Base-by-base conservation (phyloP, 2,329 filamentous ascomycete genomes). In the Diplodia scrobiculata region DNA sequence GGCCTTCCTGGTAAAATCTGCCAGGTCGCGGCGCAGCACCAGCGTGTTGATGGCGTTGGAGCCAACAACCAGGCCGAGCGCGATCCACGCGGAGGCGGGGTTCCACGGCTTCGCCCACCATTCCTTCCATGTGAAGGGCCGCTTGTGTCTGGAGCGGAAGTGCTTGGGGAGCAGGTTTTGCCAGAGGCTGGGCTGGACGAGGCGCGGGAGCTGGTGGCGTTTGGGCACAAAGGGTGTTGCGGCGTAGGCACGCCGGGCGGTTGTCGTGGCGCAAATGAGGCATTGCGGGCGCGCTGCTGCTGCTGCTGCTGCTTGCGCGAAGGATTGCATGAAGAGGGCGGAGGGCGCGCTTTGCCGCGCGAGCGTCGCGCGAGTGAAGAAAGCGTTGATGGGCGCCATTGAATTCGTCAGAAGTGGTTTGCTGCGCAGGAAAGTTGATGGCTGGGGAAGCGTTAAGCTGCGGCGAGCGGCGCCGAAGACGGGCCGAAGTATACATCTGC, bases 21-120 rank as follows among this genome's bases (percentile, higher is more conserved):
- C 83, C 73, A 88, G 90, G 60, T 93, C 89, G 71, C 90, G 91
- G 72, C 89, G 89, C 72, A 98, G 77, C 41, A 88, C 84, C 73
- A 99, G 89, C 84, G 95, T 91, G 73, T 97, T 91, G 72, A 99
- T 97, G 14, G 94, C 91, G 83, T 97, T 96, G 68, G 92, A 97
- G 3, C 96, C 96, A 69, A 98, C 94, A 69, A 98, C 84, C 48
- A 92, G 82, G 5, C 90, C 82, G 2, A 87, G 76, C 67, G 86
- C 73, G 67, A 94, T 87, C 78, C 90, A 93, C 67, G 85, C 71
- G 17, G 92, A 84, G 1, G 84, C 84, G 27, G 92, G 84, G 21
- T 82, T 81, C 77, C 79, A 80, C n/a, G 75, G 76, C 69, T 76
- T 73, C 3, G 73, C 21, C 47, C 67, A 66, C n/a, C 63, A 71